Percentiles rank a stretch among this genome's conserved stretches.
These are phyloP conservation scores for Bolboschoenoplectus hybrid DNA, from an alignment of 202 grass and related monocot genomes.

Conservation along the genomic window DNA sequence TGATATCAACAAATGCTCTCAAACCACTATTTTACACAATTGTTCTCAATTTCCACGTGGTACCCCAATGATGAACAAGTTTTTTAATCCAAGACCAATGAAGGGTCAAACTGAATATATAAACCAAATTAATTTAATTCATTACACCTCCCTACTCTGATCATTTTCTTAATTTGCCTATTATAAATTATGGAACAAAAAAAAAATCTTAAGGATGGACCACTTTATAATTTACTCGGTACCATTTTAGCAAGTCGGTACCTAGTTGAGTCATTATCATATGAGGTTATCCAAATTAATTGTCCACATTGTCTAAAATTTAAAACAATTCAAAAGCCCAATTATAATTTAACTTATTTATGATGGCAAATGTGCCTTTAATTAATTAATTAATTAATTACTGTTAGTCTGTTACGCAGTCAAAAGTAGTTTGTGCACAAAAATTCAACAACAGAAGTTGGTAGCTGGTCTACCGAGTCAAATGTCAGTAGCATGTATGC, in stretches of 20 bases:
- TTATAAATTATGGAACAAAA: background rate
- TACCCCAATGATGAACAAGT: background rate
- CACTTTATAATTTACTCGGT: background rate
- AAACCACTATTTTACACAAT: background rate
- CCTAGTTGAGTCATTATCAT: background rate
- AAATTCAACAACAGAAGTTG: slow-evolving; percentile 21
- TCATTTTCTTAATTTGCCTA: background rate
- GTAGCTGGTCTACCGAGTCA: background rate
- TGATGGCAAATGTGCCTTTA: background rate
- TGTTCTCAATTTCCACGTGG: slow-evolving; percentile 20
- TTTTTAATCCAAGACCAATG: background rate
- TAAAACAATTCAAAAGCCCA: background rate
- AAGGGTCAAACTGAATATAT: background rate
- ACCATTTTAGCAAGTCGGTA: background rate
- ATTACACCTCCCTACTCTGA: slow-evolving; percentile 14
- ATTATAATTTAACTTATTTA: slow-evolving; percentile 16
- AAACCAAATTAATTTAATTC: background rate
- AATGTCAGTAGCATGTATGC: slow-evolving; percentile 26
- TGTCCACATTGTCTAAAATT: background rate
- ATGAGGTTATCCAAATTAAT: slow-evolving; percentile 1
- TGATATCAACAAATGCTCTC: slow-evolving; percentile 7
- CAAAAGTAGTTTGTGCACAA: slow-evolving; percentile 16
- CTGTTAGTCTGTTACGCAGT: slow-evolving; percentile 23
- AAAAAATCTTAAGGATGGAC: background rate
- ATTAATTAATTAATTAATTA: background rate